phyloP scores from a whole-genome alignment of 1,139 yeast genomes.

The Kurtzmaniella quercitrusa region DNA sequence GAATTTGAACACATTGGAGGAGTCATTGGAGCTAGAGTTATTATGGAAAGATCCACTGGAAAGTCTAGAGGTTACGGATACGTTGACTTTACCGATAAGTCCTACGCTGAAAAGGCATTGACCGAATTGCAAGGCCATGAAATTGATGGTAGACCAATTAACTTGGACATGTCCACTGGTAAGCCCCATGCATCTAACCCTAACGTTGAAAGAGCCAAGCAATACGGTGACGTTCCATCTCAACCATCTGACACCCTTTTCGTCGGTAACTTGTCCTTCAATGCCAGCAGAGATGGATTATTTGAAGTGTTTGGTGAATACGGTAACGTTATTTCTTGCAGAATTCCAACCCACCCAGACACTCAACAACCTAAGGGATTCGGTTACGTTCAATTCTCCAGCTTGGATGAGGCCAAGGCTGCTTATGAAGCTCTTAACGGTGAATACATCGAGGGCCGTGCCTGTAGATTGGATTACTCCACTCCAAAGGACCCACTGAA shows the following conservation, averaged over 20 bases:
- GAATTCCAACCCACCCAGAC: conserved; percentile 97
- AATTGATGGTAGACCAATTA: conserved; percentile 94
- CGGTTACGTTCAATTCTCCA: conserved; percentile 90
- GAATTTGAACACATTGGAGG: conserved; percentile 86
- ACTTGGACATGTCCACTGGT: conserved; percentile 86
- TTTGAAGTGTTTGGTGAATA: conserved; percentile 67
- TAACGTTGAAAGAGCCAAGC: conserved; percentile 72
- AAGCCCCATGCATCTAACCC: conserved; percentile 61
- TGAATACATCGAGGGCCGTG: conserved; percentile 83
- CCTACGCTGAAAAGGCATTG: conserved; percentile 85
- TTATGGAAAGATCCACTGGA: conserved; percentile 87
- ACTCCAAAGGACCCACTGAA: conserved; percentile 69
- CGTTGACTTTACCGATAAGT: conserved; percentile 81
- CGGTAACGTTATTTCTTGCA: conserved; percentile 81
- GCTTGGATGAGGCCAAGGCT: conserved; percentile 84
- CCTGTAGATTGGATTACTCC: conserved; percentile 91
- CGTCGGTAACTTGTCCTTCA: conserved; percentile 92
- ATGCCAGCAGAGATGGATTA: conserved; percentile 74
- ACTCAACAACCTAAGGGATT: conserved; percentile 99
- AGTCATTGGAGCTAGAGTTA: conserved; percentile 84
- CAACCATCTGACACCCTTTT: conserved; percentile 93
- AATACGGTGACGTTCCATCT: conserved; percentile 85
- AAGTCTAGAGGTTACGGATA: conserved; percentile 98
- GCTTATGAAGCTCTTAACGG: conserved; percentile 90
- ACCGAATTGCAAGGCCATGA: conserved; percentile 85